Base-by-base conservation (phyloP, 2,329 filamentous ascomycete species). In the Cordyceps fumosorosea region DNA sequence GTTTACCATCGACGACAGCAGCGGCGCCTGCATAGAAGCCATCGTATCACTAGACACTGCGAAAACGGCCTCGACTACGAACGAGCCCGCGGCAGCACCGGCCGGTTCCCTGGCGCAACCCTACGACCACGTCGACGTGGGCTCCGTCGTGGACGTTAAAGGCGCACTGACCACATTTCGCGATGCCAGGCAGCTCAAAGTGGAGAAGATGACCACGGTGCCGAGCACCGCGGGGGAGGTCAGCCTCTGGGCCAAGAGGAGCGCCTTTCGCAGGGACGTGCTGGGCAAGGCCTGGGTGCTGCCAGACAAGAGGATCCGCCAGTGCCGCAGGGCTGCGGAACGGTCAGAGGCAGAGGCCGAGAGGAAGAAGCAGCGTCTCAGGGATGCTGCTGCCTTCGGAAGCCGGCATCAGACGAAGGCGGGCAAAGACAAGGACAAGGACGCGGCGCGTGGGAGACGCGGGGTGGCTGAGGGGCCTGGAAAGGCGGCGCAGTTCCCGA, bases 1-100 rank as follows among this genome's bases (percentile, higher is more conserved):
- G 47, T 85, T 81, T 67, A 86, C 81, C 2, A 71, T 89, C n/a
- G 86, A 89, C 67, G 86, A 89, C 71, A 84, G 85, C 70, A 87
- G 83, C 65, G 86, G 86, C 16, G 73, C 73, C 26, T 85, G 81
- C 62, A 81, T 88, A 24, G 81, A 87, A 44, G 73, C 70, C 22
- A 58, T 67, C n/a, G 44, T 70, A 14, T 26, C 63, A 10, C 63
- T 65, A 8, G 20, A 59, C 6, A 44, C 51, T 16, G 24, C 62
- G 3, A 24, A 61, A 20, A 22, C 45, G 2, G 11, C 18, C 4
- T 6, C 47, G 16, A 47, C 22, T 32, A 11, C 8, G 11, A 55
- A 61, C n/a, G 6, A 45, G 32, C 5, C 52, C 22, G 8, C 44
- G 16, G 32, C n/a, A 29, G 52, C 52, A 1, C 24, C n/a, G 11